Base-by-base conservation (phyloP, 2,329 filamentous ascomycete genomes). In the Endocalyx cinctus region DNA sequence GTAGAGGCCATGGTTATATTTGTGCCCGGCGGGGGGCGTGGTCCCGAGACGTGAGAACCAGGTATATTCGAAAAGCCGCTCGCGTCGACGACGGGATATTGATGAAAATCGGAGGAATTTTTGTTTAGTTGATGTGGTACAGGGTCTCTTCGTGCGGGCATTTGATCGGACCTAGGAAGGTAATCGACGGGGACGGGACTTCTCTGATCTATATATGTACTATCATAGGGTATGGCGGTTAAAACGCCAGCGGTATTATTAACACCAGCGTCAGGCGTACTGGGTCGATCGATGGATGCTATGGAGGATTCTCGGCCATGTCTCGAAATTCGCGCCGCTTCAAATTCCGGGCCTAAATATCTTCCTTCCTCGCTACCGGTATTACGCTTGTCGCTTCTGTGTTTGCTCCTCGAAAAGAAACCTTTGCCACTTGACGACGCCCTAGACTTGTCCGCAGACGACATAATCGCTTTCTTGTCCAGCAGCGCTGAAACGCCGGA, bases 391-490 rank as follows among this genome's bases (percentile, higher is more conserved):
- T 77, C 75, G 50, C 74, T 71, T 62, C 81, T 86, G 63, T 94
- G 84, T 67, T 87, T 92, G 65, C 82, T 84, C 56, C 88, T 79
- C 53, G 87, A 88, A 68, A 96, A 96, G 70, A 96, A 87, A 57
- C 79, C 75, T 57, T 80, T 82, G 54, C 72, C 72, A 51, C 66
- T 66, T 35, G 86, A 88, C 46, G 84, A 87, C 70, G 90, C 84
- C 63, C 85, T 80, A 53, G 82, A 73, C 67, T 89, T 87, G 68
- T 86, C 82, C 68, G 83, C 72, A 57, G 76, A 71, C 52, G 79
- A 69, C 77, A 78, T 77, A 35, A 37, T 43, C 48, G 35, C 35
- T 34, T 35, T 34, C 34, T 34, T 37, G 28, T 37, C 34, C 32
- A 30, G 37, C 43, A 42, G 47, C 48, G 46, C 41, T 50, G 32